Base-by-base conservation (phyloP, 192 early-diverging fungal genomes). In the Backusella tarrabulga region DNA sequence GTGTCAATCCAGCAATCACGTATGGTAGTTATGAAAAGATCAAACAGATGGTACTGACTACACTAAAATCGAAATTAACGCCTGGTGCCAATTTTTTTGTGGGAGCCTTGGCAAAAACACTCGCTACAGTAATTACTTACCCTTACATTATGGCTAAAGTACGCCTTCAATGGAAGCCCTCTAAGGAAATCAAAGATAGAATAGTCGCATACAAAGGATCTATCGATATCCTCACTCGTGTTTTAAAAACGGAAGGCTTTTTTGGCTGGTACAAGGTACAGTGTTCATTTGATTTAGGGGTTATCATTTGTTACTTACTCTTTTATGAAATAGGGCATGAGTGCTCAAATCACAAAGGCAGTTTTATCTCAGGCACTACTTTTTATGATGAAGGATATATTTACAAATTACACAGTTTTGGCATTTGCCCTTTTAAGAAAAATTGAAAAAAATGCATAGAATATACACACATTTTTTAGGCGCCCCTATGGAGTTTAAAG, bases 131-230 rank as follows among this genome's bases (percentile, higher is more conserved):
- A 15, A 79, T 93, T 68, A 94, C 91, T 19, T 95, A 99, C 77
- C 97, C 98, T 29, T 99, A 98, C 79, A 99, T 99, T 82, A 98
- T 99, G 98, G 98, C 98, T 56, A 99, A 99, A 78, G 95, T 98
- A 26, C 86, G 96, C 67, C 89, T 99, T 76, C 98, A 99, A 81
- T 96, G 93, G 92, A 93, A 91, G 77, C 93, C 92, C 32, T 87
- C 92, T 63, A 92, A 93, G 79, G 87, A 87, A 68, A 85, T 87
- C 78, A 76, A 80, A 72, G 85, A 41, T 52, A 85, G 81, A 76
- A 79, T 76, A 54, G 84, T 76, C 69, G 82, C 89, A 29, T 98
- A 99, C 83, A 94, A 81, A 41, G 91, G 94, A 79, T 87, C 94
- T 29, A 81, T 93, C 34, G 97, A 98, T 83, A 93, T 99, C 6